Evolutionary conservation across 768 basidiomycete genomes (phyloP), one percentile per base, ranked within the genome.

Genomic region (Suillus cothurnatus): DNA sequence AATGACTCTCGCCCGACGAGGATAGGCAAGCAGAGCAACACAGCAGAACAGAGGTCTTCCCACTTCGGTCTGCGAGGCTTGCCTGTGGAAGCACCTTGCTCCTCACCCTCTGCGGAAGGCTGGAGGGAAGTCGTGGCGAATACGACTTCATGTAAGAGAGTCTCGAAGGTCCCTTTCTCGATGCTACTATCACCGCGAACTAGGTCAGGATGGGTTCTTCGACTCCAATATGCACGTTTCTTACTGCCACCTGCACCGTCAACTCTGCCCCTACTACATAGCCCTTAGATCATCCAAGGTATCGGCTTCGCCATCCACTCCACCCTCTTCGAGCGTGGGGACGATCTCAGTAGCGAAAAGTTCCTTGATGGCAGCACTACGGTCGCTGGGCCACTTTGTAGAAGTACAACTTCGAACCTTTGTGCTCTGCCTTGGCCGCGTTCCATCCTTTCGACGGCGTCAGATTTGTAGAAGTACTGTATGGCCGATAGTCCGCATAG

Each of bases 401-500:
- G 71, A 95, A 91, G 74, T 91, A 90, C 58, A 96, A 70, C 74
- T 95, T 95, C 15, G 90, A 86, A 6, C 94, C 94, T 71, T 92
- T 90, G 31, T 95, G 78, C 69, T 93, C 90, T 53, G 90, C 82
- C 74, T 95, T 94, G 80, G 85, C 93, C 6, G 92, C 86, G 73
- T 95, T 95, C 94, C 94, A 96, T 0, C 87, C 87, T 69, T 93
- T 93, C 0, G 84, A 74, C 2, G 87, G 76, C 1, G 82, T 67
- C 38, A 77, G 68, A 47, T 79, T 77, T 7, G 70, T 69, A 41
- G 81, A 75, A n/a, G 76, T 70, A 47, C 62, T 72, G 59, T 77
- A 77, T 4, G 71, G 69, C 32, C 64, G 64, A 57, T 72, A 71
- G 17, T 76, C 73, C 32, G 75, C 71, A 68, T 74, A 70, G 64